Evolutionary conservation across 2,329 filamentous ascomycete genomes (phyloP), one percentile per base, ranked within the genome.

Genomic region (Trichophyton benhamiae): DNA sequence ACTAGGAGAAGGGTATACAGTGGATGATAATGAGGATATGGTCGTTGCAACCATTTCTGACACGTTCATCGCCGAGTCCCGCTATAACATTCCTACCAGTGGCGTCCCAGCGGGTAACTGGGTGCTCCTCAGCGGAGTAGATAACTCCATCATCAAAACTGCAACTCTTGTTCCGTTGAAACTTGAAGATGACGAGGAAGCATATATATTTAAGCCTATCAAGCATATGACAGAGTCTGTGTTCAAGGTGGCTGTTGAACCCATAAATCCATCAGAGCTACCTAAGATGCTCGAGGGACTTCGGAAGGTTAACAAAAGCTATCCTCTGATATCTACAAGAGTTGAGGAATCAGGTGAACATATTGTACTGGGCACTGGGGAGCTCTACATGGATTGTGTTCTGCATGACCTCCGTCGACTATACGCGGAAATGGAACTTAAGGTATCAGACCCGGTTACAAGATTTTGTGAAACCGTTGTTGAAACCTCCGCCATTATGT

Each of bases 361-460:
- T 71, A 87, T 99, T 66, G 82, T 99, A 55, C 83, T 99, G 3
- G 94, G 94, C 25, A 99, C 94, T 0, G 94, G 94, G 63, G 94
- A 99, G 74, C 80, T 99, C n/a, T 99, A 99, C 78, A 97, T 99
- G 91, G 94, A 99, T 73, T 99, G 94, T 69, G 92, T 99, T 2
- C 81, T 99, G 53, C 94, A 99, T 73, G 94, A 99, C 71, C 81
- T 99, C 55, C 87, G 94, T 60, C 84, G 86, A 46, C 76, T 97
- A n/a, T 99, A 96, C 71, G 91, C 94, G 13, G 92, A 97, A 69
- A 99, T 99, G 94, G 94, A 99, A 73, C 88, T 99, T 76, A 97
- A 97, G 76, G 90, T 99, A 57, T 99, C 94, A 0, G 94, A 99
- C 72, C 94, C 94, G 0, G 92, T 99, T 49, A 97, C 94, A 15